Evolutionary conservation across 225 moss, liverwort and hornwort genomes (phyloP).

Genomic region (Sphagnum tenellum): DNA sequence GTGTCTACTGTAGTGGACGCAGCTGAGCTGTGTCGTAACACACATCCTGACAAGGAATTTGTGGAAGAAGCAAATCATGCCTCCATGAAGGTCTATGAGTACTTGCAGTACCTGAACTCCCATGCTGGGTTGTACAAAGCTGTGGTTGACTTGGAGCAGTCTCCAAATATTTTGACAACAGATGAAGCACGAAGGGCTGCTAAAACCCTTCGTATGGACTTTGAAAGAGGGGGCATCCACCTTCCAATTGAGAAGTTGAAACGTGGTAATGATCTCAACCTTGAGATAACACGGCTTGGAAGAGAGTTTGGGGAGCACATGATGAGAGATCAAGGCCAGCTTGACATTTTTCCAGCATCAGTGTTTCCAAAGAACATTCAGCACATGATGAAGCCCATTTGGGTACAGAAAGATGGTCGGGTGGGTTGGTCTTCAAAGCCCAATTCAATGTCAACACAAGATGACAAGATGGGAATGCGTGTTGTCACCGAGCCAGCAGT

Average conservation of each 20-base stretch:
- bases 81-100: slow-evolving; percentile 96
- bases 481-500: slow-evolving; percentile 84
- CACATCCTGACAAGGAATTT: slow-evolving; percentile 99
- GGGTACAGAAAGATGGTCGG: slow-evolving; percentile 64
- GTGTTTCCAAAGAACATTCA: slow-evolving; percentile 85
- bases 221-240: slow-evolving; percentile 98
- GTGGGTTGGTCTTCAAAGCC: slow-evolving; percentile 69
- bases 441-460: slow-evolving; percentile 48
- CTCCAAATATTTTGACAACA: slow-evolving; percentile 50
- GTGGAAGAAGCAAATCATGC: slow-evolving; percentile 92
- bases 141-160: slow-evolving; percentile 87
- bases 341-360: slow-evolving; percentile 90
- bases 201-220: slow-evolving; percentile 88
- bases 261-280: slow-evolving; percentile 89
- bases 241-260: slow-evolving; percentile 88
- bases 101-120: slow-evolving; percentile 92
- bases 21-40: slow-evolving; percentile 94
- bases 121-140: slow-evolving; percentile 93
- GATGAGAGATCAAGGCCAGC: slow-evolving; percentile 94
- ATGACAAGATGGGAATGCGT: slow-evolving; percentile 70
- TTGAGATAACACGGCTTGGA: slow-evolving; percentile 96
- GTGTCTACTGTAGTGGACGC: slow-evolving; percentile 98
- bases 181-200: slow-evolving; percentile 93
- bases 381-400: slow-evolving; percentile 86
- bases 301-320: slow-evolving; percentile 99